Percentiles rank a stretch among this genome's conserved stretches.
Evolutionary conservation across 2,329 filamentous ascomycete genomes (phyloP).

Genomic region (Coniochaeta ligniaria): DNA sequence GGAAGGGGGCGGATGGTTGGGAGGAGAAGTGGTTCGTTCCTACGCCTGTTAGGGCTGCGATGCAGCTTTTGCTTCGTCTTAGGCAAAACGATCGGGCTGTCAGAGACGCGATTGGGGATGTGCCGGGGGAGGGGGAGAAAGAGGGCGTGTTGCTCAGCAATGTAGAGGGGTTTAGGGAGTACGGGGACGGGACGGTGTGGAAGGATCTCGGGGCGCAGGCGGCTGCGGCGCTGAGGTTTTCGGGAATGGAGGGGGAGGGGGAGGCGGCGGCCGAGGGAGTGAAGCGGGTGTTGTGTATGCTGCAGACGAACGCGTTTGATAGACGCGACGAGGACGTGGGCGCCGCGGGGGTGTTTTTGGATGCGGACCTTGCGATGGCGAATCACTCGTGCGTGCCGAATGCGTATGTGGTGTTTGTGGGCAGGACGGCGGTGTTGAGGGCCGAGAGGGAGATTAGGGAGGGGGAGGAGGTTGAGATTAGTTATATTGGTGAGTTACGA

Average conservation of each 20-base stretch:
- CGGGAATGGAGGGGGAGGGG: slow-evolving; percentile 18
- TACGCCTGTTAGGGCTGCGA: slow-evolving; percentile 45
- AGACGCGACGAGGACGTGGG: slow-evolving; percentile 44
- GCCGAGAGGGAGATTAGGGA: slow-evolving; percentile 39
- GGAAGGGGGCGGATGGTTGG: slow-evolving; percentile 6
- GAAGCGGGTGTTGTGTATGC: slow-evolving; percentile 46
- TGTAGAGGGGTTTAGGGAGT: slow-evolving; percentile 26
- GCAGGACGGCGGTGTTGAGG: slow-evolving; percentile 41
- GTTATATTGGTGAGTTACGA: slow-evolving; percentile 43
- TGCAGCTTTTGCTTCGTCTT: slow-evolving; percentile 38
- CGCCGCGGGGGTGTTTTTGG: slow-evolving; percentile 47
- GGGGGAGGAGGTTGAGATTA: slow-evolving; percentile 53
- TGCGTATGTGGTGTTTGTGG: slow-evolving; percentile 48
- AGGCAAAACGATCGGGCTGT: slow-evolving; percentile 18
- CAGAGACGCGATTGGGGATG: slow-evolving; percentile 19
- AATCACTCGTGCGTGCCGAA: slow-evolving; percentile 59
- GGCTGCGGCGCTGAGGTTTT: slow-evolving; percentile 40
- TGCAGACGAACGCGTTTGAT: slow-evolving; percentile 56
- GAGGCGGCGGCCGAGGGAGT: slow-evolving; percentile 29
- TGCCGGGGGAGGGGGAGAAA: neutral
- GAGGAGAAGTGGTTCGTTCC: slow-evolving; percentile 32
- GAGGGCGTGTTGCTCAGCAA: slow-evolving; percentile 36
- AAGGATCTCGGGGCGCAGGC: slow-evolving; percentile 41
- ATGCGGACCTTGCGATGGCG: slow-evolving; percentile 48
- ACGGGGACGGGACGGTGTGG: slow-evolving; percentile 27